Percentiles rank a stretch among this genome's conserved stretches.
Evolutionary conservation across 768 basidiomycete genomes (phyloP).

Genomic region (Wakefieldia striispora): DNA sequence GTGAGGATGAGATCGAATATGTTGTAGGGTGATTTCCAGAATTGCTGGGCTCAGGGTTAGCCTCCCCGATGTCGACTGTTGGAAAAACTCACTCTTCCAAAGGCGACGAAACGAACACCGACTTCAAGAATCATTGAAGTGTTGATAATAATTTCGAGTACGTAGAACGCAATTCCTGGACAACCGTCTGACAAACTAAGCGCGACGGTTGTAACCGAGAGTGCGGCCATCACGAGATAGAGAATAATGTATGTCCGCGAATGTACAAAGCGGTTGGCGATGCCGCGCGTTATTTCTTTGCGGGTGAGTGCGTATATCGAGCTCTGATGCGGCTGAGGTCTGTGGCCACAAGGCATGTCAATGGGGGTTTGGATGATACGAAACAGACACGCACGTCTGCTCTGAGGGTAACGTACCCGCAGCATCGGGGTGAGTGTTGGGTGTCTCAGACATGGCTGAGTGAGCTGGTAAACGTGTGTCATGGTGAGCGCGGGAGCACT

Average conservation of each 20-base stretch:
- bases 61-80: neutral
- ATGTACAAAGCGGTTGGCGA: constrained; percentile 89
- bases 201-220: constrained; percentile 83
- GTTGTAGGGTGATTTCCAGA: constrained; percentile 95
- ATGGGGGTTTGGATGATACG: constrained; percentile 4
- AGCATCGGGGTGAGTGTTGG: constrained; percentile 30
- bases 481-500: constrained; percentile 1
- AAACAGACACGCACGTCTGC: constrained; percentile 29
- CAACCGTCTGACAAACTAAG: constrained; percentile 83
- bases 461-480: constrained; percentile 2
- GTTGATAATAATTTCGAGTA: constrained; percentile 88
- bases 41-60: constrained; percentile 60
- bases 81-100: constrained; percentile 71
- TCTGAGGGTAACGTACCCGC: constrained; percentile 32
- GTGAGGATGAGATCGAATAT: constrained; percentile 87
- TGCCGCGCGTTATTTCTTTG: constrained; percentile 76
- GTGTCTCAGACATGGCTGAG: constrained; percentile 37
- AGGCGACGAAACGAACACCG: constrained; percentile 84
- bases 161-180: constrained; percentile 83
- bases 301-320: constrained; percentile 86
- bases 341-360: constrained; percentile 32
- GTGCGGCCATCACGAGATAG: constrained; percentile 84
- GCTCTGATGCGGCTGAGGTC: constrained; percentile 54
- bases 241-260: constrained; percentile 84
- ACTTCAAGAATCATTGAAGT: constrained; percentile 94